phyloP scores from a whole-genome alignment of 2,329 filamentous ascomycete species.

The Penicillium hesseltinei region DNA sequence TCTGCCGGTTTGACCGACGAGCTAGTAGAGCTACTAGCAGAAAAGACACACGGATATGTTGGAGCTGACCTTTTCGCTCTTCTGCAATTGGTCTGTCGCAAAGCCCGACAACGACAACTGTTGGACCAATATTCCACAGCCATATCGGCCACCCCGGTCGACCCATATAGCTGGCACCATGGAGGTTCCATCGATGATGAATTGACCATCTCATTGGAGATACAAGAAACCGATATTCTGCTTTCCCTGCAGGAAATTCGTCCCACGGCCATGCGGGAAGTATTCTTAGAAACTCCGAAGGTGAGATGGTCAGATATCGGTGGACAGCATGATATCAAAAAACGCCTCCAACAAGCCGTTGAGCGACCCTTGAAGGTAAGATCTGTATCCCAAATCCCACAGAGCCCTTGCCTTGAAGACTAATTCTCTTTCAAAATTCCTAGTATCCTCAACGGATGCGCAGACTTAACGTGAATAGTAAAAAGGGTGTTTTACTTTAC shows the following conservation, averaged over 20 bases:
- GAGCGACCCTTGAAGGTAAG: slow-evolving; percentile 57
- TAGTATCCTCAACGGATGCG: slow-evolving; percentile 53
- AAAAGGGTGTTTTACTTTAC: slow-evolving; percentile 83
- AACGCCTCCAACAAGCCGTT: slow-evolving; percentile 59
- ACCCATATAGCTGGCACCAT: background rate
- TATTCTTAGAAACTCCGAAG: slow-evolving; percentile 83
- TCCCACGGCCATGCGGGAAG: slow-evolving; percentile 83
- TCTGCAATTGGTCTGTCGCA: slow-evolving; percentile 52
- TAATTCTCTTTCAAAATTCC: slow-evolving; percentile 5
- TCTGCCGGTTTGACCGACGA: slow-evolving; percentile 51
- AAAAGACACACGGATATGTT: slow-evolving; percentile 83
- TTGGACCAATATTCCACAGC: slow-evolving; percentile 8
- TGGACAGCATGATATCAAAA: slow-evolving; percentile 75
- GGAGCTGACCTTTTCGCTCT: slow-evolving; percentile 72
- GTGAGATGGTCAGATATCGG: slow-evolving; percentile 86
- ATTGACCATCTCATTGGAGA: slow-evolving; percentile 27
- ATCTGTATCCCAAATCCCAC: background rate
- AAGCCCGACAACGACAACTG: slow-evolving; percentile 36
- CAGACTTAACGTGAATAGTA: slow-evolving; percentile 56
- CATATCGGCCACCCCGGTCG: background rate
- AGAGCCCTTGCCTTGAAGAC: background rate
- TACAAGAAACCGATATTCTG: slow-evolving; percentile 37
- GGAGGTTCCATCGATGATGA: slow-evolving; percentile 11
- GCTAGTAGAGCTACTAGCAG: slow-evolving; percentile 61
- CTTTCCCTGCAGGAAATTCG: slow-evolving; percentile 65